Conservation (phyloP, 1,284 basidiomycete species). For the Trametes polyzona region DNA sequence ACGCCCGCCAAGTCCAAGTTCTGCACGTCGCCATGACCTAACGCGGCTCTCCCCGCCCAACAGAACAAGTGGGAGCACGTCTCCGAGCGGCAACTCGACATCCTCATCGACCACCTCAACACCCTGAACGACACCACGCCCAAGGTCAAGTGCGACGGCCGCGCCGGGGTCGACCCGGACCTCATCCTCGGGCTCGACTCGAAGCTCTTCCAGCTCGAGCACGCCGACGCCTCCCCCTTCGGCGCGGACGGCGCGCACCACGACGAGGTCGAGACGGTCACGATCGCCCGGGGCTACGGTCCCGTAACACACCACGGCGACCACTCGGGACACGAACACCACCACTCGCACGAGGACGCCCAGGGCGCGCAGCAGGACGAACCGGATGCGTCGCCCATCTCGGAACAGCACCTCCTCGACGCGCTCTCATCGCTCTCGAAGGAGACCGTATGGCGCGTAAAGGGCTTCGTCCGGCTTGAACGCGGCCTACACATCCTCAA, state of each 20-base stretch:
- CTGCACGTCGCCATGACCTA: too few relatives aligned
- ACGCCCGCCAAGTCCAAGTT: too few relatives aligned
- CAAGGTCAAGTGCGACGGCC: slow-evolving; percentile 73
- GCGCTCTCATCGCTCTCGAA: slow-evolving; percentile 63
- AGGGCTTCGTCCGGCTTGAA: slow-evolving; percentile 76
- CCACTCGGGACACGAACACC: slow-evolving; percentile 30
- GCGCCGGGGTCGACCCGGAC: slow-evolving; percentile 68
- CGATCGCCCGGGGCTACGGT: slow-evolving; percentile 52
- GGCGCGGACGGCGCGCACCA: slow-evolving; percentile 51
- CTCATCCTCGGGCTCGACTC: slow-evolving; percentile 86
- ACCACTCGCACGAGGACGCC: slow-evolving; percentile 18
- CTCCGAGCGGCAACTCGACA: slow-evolving; percentile 75
- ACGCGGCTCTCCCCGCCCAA: too few relatives aligned
- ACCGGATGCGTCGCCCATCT: slow-evolving; percentile 4
- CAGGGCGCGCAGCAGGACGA: background rate
- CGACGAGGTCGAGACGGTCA: slow-evolving; percentile 84
- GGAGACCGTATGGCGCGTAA: slow-evolving; percentile 77
- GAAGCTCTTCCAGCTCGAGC: slow-evolving; percentile 61
- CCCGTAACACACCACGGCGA: slow-evolving; percentile 36
- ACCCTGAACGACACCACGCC: slow-evolving; percentile 89
- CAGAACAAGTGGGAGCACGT: slow-evolving; percentile 90
- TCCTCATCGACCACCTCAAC: slow-evolving; percentile 84
- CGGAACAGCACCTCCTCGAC: slow-evolving; percentile 41
- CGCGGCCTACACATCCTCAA: slow-evolving; percentile 70
- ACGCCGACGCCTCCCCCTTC: slow-evolving; percentile 33